A percentile compares a stretch with the other conserved stretches of the same genome.
These are phyloP conservation scores for Ogataea trehalophila DNA, from an alignment of 805 yeast species.

Conservation along the genomic window DNA sequence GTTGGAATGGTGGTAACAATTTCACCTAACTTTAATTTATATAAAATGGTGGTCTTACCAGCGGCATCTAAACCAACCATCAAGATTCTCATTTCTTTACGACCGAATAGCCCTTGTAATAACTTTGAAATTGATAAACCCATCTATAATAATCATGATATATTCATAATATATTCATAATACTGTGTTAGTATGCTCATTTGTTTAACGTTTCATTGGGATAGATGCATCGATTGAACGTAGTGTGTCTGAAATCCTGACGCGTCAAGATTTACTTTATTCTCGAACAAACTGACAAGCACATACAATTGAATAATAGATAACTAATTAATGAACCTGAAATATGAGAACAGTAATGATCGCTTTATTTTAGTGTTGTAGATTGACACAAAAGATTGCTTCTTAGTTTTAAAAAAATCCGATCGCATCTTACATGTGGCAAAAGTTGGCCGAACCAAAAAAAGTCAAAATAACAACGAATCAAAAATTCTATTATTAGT, in stretches of 20 bases:
- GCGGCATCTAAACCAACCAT: slow-evolving; percentile 99
- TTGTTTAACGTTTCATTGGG: neutral
- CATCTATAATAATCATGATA: slow-evolving; percentile 42
- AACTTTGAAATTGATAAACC: slow-evolving; percentile 94
- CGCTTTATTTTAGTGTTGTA: too few species aligned
- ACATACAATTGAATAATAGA: too few species aligned
- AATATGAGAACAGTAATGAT: too few species aligned
- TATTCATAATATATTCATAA: slow-evolving; percentile 5
- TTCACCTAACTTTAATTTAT: slow-evolving; percentile 93
- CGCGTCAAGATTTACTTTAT: neutral
- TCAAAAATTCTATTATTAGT: neutral
- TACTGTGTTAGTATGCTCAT: neutral
- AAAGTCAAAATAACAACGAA: slow-evolving; percentile 1
- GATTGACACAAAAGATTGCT: too few species aligned
- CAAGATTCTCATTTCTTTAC: slow-evolving; percentile 95
- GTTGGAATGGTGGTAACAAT: slow-evolving; percentile 96
- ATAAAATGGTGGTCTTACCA: slow-evolving; percentile 95
- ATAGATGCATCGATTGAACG: neutral
- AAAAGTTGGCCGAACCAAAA: too few species aligned
- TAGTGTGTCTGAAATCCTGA: neutral
- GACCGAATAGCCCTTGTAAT: slow-evolving; percentile 93
- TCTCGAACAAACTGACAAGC: neutral
- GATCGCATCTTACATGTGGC: too few species aligned
- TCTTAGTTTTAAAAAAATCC: too few species aligned
- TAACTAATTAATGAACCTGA: too few species aligned